Conservation (phyloP, 441 rosid species). For the Corymbia calophylla region DNA sequence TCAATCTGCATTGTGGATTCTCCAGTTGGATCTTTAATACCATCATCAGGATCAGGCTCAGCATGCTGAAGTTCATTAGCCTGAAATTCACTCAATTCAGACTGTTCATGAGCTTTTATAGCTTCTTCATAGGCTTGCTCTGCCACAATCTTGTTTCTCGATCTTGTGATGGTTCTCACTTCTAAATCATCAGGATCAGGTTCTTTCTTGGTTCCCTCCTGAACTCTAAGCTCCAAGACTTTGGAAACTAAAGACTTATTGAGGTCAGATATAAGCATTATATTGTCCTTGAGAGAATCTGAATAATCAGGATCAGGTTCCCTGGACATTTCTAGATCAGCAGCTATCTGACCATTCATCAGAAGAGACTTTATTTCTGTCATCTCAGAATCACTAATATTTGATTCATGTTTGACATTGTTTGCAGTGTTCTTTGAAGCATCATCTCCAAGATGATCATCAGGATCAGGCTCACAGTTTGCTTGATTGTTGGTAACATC, state of each 20-base stretch:
- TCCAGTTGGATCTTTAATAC: conserved; percentile 12
- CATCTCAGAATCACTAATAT: neutral
- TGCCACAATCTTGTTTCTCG: conserved; percentile 5
- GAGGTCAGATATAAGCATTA: conserved; percentile 1
- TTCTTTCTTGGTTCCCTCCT: conserved; percentile 22
- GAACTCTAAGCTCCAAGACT: conserved; percentile 3
- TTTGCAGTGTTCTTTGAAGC: neutral
- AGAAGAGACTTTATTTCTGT: neutral
- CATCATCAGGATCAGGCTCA: conserved; percentile 36
- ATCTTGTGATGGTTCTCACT: conserved; percentile 13
- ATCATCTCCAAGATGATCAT: conserved; percentile 16
- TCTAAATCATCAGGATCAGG: conserved; percentile 61
- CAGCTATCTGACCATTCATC: neutral
- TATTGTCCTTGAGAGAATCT: neutral
- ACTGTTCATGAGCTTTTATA: conserved; percentile 8
- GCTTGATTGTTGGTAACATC: conserved; percentile 25
- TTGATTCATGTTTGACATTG: neutral
- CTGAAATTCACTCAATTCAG: conserved; percentile 23
- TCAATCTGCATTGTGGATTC: conserved; percentile 33
- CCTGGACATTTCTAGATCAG: neutral
- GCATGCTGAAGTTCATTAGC: conserved; percentile 5
- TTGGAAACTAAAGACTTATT: neutral
- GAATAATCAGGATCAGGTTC: conserved; percentile 33
- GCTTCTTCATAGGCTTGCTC: conserved; percentile 9
- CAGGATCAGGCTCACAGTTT: conserved; percentile 53